These are phyloP conservation scores for Marasmius oreades DNA, from an alignment of 1,284 basidiomycete genomes.

Conservation along the genomic window DNA sequence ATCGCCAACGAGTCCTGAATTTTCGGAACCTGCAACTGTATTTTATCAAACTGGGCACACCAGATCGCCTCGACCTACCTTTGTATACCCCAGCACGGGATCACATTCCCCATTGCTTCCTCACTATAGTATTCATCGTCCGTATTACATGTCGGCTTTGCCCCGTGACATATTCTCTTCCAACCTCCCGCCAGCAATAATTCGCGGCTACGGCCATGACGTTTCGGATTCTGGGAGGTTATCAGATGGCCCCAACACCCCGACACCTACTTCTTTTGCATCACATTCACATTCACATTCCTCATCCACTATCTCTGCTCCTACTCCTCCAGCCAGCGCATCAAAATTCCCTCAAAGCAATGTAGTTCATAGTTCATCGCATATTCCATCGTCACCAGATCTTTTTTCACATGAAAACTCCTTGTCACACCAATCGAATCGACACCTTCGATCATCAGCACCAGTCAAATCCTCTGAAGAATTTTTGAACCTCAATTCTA, in stretches of 20 bases:
- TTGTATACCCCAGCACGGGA: slow-evolving; percentile 34
- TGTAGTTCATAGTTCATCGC: slow-evolving; percentile 20
- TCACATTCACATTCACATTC: slow-evolving; percentile 38
- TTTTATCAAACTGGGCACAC: slow-evolving; percentile 45
- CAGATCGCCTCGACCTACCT: slow-evolving; percentile 16
- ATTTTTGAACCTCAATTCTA: slow-evolving; percentile 13
- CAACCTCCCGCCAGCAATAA: slow-evolving; percentile 28
- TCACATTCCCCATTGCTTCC: slow-evolving; percentile 36
- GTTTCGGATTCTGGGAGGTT: slow-evolving; percentile 22
- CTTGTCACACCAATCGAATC: slow-evolving; percentile 14
- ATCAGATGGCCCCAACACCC: slow-evolving; percentile 36
- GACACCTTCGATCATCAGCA: not conserved
- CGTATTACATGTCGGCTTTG: slow-evolving; percentile 20
- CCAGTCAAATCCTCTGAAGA: not conserved
- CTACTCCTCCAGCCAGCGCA: slow-evolving; percentile 30
- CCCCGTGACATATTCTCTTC: slow-evolving; percentile 37
- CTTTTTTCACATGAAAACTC: slow-evolving; percentile 11
- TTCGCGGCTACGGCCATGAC: slow-evolving; percentile 24
- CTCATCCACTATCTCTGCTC: slow-evolving; percentile 34
- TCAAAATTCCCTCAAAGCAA: slow-evolving; percentile 24
- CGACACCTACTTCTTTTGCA: slow-evolving; percentile 32
- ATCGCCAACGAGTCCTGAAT: slow-evolving; percentile 31
- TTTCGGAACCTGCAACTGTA: slow-evolving; percentile 49
- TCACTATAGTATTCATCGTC: slow-evolving; percentile 24
- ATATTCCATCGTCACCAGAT: slow-evolving; percentile 12